Evolutionary conservation across 371 early-diverging fungal genomes (phyloP).

Genomic region (Umbelopsis sp.): DNA sequence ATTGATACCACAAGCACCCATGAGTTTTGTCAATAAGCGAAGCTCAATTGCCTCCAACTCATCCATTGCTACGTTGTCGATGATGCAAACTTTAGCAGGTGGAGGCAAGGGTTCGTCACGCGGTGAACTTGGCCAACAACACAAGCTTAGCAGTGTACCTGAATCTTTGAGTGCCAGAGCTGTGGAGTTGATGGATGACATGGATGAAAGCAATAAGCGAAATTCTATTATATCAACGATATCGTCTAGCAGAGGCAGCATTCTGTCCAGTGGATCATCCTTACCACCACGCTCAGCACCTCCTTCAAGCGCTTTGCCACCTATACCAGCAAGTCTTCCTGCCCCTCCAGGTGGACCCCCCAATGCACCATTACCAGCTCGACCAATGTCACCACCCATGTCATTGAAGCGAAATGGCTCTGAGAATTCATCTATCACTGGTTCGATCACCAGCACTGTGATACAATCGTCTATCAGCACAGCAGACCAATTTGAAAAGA

Average conservation of each 20-base stretch:
- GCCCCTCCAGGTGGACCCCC: conserved; percentile 27
- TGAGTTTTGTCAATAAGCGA: conserved; percentile 11
- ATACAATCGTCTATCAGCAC: conserved; percentile 30
- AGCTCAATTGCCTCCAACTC: conserved; percentile 5
- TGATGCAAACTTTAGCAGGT: background rate
- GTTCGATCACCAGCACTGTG: conserved; percentile 9
- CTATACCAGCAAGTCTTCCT: conserved; percentile 46
- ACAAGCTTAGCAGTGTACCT: conserved; percentile 7
- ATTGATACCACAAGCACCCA: conserved; percentile 33
- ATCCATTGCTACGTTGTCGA: background rate
- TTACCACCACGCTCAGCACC: conserved; percentile 35
- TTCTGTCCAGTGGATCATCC: background rate
- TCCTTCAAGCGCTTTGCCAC: conserved; percentile 54
- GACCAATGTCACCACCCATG: conserved; percentile 21
- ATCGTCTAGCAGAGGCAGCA: conserved; percentile 13
- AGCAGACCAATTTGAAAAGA: conserved; percentile 49
- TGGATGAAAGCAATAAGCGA: background rate
- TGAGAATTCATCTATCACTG: conserved; percentile 14
- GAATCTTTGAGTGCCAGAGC: background rate
- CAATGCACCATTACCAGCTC: conserved; percentile 28
- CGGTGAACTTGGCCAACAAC: background rate
- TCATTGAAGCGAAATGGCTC: conserved; percentile 18
- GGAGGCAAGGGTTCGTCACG: background rate
- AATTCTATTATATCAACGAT: background rate
- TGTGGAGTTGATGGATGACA: background rate